These are phyloP conservation scores for Casuarina equisetifolia DNA, from an alignment of 306 rosid species.

Conservation along the genomic window DNA sequence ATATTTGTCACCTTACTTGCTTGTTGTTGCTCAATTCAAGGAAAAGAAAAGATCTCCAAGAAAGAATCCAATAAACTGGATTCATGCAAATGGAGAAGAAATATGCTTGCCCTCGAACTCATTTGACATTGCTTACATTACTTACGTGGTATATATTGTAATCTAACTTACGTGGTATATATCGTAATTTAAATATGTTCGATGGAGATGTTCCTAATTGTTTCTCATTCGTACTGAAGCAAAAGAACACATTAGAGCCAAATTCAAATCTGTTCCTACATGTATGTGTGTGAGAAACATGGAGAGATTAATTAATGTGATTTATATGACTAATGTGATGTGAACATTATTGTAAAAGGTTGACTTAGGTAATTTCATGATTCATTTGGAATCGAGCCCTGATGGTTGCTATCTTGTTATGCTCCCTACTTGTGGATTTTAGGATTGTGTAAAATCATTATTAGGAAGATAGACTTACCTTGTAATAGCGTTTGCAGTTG, in stretches of 20 bases:
- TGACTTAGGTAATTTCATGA: neutral
- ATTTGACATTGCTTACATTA: constrained; percentile 53
- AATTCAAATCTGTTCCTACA: neutral
- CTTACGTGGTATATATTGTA: constrained; percentile 43
- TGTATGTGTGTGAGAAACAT: neutral
- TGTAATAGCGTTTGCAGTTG: neutral
- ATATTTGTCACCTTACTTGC: constrained; percentile 70
- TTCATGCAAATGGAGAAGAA: too few relatives aligned
- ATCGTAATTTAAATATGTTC: neutral
- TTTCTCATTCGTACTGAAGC: neutral
- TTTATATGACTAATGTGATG: neutral
- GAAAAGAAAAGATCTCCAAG: too few relatives aligned
- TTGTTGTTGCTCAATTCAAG: constrained; percentile 54
- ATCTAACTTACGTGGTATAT: constrained; percentile 45
- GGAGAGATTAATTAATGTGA: neutral
- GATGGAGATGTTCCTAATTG: neutral
- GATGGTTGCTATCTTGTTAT: neutral
- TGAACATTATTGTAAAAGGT: neutral
- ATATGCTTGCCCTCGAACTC: constrained; percentile 56
- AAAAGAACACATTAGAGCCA: neutral
- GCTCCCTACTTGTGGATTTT: too few relatives aligned
- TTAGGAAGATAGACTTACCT: neutral
- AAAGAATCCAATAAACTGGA: too few relatives aligned
- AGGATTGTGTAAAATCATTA: too few relatives aligned
- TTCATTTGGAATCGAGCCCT: neutral